These are phyloP conservation scores for Thoreauomyces humboldtii DNA, from an alignment of 192 early-diverging fungal genomes.

Conservation along the genomic window DNA sequence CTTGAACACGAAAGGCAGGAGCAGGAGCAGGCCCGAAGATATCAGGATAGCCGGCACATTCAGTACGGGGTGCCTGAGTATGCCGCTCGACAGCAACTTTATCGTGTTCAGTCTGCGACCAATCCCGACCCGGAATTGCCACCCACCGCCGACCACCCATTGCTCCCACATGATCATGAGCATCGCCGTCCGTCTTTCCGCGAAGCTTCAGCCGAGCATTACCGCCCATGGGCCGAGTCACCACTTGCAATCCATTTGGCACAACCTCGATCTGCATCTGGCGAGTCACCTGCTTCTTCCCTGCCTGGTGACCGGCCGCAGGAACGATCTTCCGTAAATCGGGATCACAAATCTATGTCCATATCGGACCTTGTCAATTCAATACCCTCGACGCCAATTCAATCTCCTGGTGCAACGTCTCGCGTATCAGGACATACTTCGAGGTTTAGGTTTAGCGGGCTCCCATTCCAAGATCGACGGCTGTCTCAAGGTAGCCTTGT, in stretches of 20 bases:
- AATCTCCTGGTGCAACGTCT: background rate
- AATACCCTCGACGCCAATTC: background rate
- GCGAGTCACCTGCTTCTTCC: no score
- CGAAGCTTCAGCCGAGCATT: background rate
- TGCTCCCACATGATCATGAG: no score
- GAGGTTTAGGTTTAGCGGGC: background rate
- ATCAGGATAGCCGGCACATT: background rate
- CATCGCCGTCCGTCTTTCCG: background rate
- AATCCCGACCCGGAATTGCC: background rate
- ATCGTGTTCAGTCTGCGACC: background rate
- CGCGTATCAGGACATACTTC: background rate
- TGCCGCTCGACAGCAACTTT: background rate
- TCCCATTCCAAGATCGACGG: background rate
- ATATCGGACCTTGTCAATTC: slow-evolving; percentile 6
- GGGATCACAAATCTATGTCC: background rate
- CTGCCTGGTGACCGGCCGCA: no score
- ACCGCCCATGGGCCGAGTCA: background rate
- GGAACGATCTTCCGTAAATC: background rate
- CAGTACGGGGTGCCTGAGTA: background rate
- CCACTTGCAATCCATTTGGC: no score
- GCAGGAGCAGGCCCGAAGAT: background rate
- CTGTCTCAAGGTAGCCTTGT: background rate
- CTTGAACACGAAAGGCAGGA: background rate
- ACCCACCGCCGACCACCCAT: no score
- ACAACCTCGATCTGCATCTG: background rate